phyloP scores from a whole-genome alignment of 805 yeast species.

The Wickerhamiella shivajii region DNA sequence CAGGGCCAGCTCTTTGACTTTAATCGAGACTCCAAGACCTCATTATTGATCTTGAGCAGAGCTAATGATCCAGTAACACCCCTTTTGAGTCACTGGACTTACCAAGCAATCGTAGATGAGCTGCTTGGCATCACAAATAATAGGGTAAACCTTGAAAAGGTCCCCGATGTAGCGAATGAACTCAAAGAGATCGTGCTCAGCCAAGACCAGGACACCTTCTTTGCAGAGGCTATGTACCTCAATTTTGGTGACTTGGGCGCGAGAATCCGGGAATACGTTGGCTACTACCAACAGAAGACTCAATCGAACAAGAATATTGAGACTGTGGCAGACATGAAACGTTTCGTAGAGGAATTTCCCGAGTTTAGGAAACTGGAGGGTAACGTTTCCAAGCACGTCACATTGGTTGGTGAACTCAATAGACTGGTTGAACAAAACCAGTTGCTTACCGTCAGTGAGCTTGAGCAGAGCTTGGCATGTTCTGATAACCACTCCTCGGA shows the following conservation, averaged over 20 bases:
- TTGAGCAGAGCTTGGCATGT: constrained; percentile 75
- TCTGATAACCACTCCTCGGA: constrained; percentile 45
- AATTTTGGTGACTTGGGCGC: constrained; percentile 95
- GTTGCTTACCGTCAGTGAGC: constrained; percentile 75
- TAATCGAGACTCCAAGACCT: constrained; percentile 50
- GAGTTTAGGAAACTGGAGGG: constrained; percentile 80
- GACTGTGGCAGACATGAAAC: constrained; percentile 78
- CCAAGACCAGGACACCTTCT: constrained; percentile 62
- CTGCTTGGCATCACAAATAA: constrained; percentile 73
- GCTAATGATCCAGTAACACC: constrained; percentile 90
- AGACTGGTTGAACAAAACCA: constrained; percentile 44
- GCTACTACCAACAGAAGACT: constrained; percentile 65
- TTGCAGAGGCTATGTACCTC: constrained; percentile 62
- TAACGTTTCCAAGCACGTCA: constrained; percentile 84
- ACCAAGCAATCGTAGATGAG: constrained; percentile 95
- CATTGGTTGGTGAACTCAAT: constrained; percentile 76
- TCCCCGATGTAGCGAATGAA: constrained; percentile 44
- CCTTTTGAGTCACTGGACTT: constrained; percentile 88
- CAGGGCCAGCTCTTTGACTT: constrained; percentile 49
- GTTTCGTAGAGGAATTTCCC: constrained; percentile 82
- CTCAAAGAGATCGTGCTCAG: constrained; percentile 50
- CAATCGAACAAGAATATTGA: constrained; percentile 57
- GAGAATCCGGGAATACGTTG: constrained; percentile 68
- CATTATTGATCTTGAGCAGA: constrained; percentile 65
- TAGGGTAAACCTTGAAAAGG: constrained; percentile 49